These are phyloP conservation scores for Ophiocordyceps camponoti-floridani DNA, from an alignment of 2,329 filamentous ascomycete genomes.

Conservation along the genomic window DNA sequence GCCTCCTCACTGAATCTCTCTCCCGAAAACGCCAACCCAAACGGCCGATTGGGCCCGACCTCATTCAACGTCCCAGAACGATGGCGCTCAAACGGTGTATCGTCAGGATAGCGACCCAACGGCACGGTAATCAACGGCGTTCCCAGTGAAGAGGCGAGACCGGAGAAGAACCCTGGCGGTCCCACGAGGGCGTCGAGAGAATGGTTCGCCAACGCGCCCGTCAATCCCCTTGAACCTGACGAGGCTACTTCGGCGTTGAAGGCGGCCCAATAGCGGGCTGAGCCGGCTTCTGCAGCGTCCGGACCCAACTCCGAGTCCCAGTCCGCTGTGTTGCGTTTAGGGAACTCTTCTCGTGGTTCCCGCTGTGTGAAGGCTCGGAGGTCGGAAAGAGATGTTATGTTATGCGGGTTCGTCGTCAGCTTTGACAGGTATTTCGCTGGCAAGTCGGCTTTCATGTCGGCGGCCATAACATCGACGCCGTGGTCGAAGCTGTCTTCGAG, in stretches of 20 bases:
- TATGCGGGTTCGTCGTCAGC: conserved; percentile 38
- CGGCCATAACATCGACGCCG: background rate
- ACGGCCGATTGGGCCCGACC: conserved; percentile 34
- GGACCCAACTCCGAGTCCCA: conserved; percentile 36
- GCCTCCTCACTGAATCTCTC: conserved; percentile 39
- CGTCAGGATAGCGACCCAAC: conserved; percentile 35
- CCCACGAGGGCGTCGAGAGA: conserved; percentile 41
- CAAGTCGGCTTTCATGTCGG: background rate
- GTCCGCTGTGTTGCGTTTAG: conserved; percentile 32
- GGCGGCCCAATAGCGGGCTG: too few relatives aligned
- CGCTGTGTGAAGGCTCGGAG: conserved; percentile 36
- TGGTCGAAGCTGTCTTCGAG: background rate
- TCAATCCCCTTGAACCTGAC: conserved; percentile 37
- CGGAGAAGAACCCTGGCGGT: conserved; percentile 31
- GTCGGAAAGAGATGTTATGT: conserved; percentile 30
- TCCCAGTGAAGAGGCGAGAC: conserved; percentile 36
- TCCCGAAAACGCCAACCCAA: conserved; percentile 48
- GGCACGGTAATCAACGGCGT: conserved; percentile 45
- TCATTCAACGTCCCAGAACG: conserved; percentile 30
- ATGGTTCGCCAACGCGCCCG: conserved; percentile 37
- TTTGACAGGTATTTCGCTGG: conserved; percentile 28
- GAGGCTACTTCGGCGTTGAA: conserved; percentile 32
- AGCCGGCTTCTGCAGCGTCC: conserved; percentile 25
- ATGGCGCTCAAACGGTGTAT: conserved; percentile 25
- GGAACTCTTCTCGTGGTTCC: conserved; percentile 35